Percentiles rank a stretch among this genome's conserved stretches.
Evolutionary conservation across 2,329 filamentous ascomycete genomes (phyloP).

Genomic region (Fusarium xyrophilum): DNA sequence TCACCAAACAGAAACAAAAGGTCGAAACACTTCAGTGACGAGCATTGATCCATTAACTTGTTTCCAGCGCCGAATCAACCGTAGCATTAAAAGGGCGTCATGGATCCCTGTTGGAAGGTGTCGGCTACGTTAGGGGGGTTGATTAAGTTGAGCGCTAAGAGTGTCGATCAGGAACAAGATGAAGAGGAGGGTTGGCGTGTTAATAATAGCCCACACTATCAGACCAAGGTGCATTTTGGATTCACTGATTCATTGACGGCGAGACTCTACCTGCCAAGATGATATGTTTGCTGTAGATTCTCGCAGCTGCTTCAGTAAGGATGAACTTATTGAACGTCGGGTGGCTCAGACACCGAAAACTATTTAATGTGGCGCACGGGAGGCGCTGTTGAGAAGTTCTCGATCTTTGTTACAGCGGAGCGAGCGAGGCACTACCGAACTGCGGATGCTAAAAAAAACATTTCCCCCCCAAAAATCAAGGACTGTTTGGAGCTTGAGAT

Average conservation of each 20-base stretch:
- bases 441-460: conserved; percentile 18
- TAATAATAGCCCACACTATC: neutral
- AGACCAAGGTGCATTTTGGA: neutral
- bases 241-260: too few relatives aligned
- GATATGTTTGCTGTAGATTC: neutral
- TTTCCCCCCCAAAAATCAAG: neutral
- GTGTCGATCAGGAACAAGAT: conserved; percentile 34
- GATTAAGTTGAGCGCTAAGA: conserved; percentile 29
- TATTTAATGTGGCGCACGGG: conserved; percentile 13
- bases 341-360: conserved; percentile 1
- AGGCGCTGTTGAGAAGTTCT: conserved; percentile 12
- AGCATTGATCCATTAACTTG: conserved; percentile 1
- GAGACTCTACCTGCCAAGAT: neutral
- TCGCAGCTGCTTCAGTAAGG: neutral
- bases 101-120: conserved; percentile 13
- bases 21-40: conserved; percentile 5
- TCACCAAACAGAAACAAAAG: neutral
- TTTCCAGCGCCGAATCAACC: neutral
- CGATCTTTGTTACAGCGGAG: neutral
- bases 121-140: conserved; percentile 13
- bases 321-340: neutral
- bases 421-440: conserved; percentile 20
- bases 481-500: conserved; percentile 5
- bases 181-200: neutral
- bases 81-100: conserved; percentile 13